Evolutionary conservation across 2,329 filamentous ascomycete genomes (phyloP).

Genomic region (Fusarium chuoi): DNA sequence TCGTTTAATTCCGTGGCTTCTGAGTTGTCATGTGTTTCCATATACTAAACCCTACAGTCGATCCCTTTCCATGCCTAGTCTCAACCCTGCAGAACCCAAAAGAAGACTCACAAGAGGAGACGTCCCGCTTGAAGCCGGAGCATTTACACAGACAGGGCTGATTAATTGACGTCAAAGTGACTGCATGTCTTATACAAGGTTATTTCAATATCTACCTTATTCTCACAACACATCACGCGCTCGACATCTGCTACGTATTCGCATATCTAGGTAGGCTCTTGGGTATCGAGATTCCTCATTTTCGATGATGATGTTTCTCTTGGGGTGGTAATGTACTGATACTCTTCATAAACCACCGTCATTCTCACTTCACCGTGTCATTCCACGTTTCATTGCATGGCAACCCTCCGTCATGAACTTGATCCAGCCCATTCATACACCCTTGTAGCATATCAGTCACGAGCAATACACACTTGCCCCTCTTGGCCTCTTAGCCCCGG

Average conservation of each 20-base stretch:
- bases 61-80: slow-evolving; percentile 3
- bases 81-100: not conserved
- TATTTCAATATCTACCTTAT: slow-evolving; percentile 9
- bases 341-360: slow-evolving; percentile 5
- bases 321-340: not conserved
- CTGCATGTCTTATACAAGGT: slow-evolving; percentile 13
- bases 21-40: slow-evolving; percentile 25
- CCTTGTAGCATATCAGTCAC: slow-evolving; percentile 20
- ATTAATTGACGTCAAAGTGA: slow-evolving; percentile 41
- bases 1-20: slow-evolving; percentile 21
- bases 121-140: not conserved
- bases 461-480: slow-evolving; percentile 12
- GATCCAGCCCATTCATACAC: slow-evolving; percentile 1
- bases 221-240: not conserved
- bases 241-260: not conserved
- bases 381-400: slow-evolving; percentile 31
- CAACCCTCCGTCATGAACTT: slow-evolving; percentile 21
- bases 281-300: not conserved
- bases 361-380: slow-evolving; percentile 16
- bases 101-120: slow-evolving; percentile 2
- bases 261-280: not conserved
- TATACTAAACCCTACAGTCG: slow-evolving; percentile 25
- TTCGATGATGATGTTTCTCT: not conserved
- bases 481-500: slow-evolving; percentile 19
- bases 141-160: not conserved